Percentiles rank a stretch among this genome's conserved stretches.
These are phyloP conservation scores for Styphnolobium japonicum DNA, from an alignment of 306 rosid genomes.

Conservation along the genomic window DNA sequence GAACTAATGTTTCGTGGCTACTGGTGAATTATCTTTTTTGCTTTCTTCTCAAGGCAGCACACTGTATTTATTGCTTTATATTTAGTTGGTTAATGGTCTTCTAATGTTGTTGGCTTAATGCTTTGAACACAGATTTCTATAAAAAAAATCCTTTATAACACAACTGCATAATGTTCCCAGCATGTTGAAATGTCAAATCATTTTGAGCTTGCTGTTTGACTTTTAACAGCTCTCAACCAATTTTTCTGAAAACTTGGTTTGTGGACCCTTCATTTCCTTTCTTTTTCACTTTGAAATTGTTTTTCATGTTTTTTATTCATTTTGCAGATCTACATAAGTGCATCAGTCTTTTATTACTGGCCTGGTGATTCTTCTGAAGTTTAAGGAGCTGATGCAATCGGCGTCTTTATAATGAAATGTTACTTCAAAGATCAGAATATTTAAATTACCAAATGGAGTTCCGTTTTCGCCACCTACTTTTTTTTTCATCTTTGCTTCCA, in stretches of 20 bases:
- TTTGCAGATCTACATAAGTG: conserved; percentile 80
- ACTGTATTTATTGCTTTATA: not conserved
- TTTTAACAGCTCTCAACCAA: not conserved
- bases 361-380: conserved; percentile 80
- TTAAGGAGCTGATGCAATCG: conserved; percentile 69
- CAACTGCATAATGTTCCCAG: not conserved
- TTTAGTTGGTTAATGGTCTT: not conserved
- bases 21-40: not conserved
- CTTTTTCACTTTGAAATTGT: conserved; percentile 27
- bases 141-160: not conserved
- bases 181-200: not conserved
- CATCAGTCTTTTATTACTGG: conserved; percentile 68
- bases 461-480: conserved; percentile 25
- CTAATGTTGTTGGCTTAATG: not conserved
- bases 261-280: conserved; percentile 10
- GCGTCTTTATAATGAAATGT: conserved; percentile 24
- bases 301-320: conserved; percentile 50
- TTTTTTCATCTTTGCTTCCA: conserved; percentile 20
- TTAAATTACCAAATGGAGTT: conserved; percentile 46
- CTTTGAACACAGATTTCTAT: not conserved
- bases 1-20: not conserved
- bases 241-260: conserved; percentile 33
- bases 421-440: conserved; percentile 50
- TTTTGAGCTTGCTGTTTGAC: not conserved
- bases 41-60: not conserved